A percentile compares a stretch with the other conserved stretches of the same genome.
Evolutionary conservation across 495 filamentous ascomycete species (phyloP).

Genomic region (Hypomontagnella submonticulosa): DNA sequence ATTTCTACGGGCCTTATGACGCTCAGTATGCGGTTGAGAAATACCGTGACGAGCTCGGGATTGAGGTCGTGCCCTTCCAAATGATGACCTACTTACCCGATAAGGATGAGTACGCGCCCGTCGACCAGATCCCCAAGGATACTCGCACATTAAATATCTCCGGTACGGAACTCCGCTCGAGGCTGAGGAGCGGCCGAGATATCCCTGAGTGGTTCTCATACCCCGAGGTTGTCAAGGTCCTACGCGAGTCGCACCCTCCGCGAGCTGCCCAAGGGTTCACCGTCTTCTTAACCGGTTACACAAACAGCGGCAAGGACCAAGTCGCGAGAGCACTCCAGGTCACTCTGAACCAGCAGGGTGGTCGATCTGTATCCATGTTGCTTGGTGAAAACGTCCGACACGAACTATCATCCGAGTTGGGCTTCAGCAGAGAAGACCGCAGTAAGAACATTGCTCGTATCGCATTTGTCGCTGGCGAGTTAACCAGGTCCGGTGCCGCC

Average conservation of each 20-base stretch:
- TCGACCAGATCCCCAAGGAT: conserved; percentile 86
- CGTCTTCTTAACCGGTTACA: conserved; percentile 96
- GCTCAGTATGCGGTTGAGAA: conserved; percentile 98
- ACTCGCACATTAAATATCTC: conserved; percentile 95
- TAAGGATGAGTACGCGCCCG: conserved; percentile 92
- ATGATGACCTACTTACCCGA: conserved; percentile 99
- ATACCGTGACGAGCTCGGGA: conserved; percentile 94
- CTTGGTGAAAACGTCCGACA: conserved; percentile 94
- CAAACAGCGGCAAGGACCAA: conserved; percentile 96
- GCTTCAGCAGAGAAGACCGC: conserved; percentile 93
- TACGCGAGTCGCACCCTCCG: conserved; percentile 93
- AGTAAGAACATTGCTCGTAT: conserved; percentile 96
- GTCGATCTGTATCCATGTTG: conserved; percentile 90
- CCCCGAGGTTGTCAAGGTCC: conserved; percentile 95
- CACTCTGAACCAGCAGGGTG: conserved; percentile 97
- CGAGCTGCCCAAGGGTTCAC: conserved; percentile 94
- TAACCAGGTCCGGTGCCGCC: conserved; percentile 90
- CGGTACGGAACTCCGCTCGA: conserved; percentile 91
- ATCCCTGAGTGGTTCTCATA: conserved; percentile 99
- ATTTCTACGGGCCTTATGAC: conserved; percentile 98
- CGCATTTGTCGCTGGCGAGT: conserved; percentile 93
- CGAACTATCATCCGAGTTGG: conserved; percentile 93
- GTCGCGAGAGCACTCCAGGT: conserved; percentile 96
- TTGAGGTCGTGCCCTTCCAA: conserved; percentile 99
- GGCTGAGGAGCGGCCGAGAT: conserved; percentile 87